Evolutionary conservation across 148 eudicot species (phyloP).

Genomic region (Oxyria digyna): DNA sequence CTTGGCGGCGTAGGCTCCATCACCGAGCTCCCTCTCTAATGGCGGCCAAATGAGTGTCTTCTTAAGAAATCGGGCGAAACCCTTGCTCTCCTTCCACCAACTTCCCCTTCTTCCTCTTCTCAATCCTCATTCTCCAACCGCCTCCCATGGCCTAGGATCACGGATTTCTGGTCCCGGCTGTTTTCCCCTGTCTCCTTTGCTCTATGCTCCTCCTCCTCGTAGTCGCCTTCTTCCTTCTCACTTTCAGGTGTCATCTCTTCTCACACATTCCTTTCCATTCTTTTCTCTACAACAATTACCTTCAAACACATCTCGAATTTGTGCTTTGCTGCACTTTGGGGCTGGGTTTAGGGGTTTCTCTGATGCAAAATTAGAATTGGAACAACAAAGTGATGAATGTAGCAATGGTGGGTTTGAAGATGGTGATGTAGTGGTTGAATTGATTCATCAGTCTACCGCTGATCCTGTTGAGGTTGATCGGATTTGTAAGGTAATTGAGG

Average conservation of each 20-base stretch:
- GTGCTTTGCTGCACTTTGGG: constrained; percentile 10
- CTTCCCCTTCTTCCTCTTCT: neutral
- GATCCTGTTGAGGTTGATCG: constrained; percentile 60
- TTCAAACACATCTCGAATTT: neutral
- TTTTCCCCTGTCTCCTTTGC: constrained; percentile 60
- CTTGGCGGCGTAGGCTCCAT: too few species aligned
- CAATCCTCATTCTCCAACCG: neutral
- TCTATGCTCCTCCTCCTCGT: constrained; percentile 29
- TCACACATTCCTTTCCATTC: constrained; percentile 49
- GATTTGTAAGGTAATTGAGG: constrained; percentile 68
- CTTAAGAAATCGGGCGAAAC: constrained; percentile 1
- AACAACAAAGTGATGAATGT: neutral
- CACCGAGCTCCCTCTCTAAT: neutral
- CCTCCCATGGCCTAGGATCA: constrained; percentile 22
- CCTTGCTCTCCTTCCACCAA: neutral
- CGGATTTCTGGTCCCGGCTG: constrained; percentile 33
- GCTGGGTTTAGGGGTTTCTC: constrained; percentile 23
- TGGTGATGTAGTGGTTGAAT: constrained; percentile 13
- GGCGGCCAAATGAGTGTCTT: constrained; percentile 9
- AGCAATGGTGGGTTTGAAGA: constrained; percentile 9
- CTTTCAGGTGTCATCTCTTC: constrained; percentile 33
- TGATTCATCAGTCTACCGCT: constrained; percentile 19
- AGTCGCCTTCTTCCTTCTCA: constrained; percentile 21
- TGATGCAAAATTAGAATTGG: constrained; percentile 14
- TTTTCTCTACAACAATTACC: constrained; percentile 31